Evolutionary conservation across 768 basidiomycete genomes (phyloP), one percentile per base, ranked within the genome.

Genomic region (Naganishia randhawae): DNA sequence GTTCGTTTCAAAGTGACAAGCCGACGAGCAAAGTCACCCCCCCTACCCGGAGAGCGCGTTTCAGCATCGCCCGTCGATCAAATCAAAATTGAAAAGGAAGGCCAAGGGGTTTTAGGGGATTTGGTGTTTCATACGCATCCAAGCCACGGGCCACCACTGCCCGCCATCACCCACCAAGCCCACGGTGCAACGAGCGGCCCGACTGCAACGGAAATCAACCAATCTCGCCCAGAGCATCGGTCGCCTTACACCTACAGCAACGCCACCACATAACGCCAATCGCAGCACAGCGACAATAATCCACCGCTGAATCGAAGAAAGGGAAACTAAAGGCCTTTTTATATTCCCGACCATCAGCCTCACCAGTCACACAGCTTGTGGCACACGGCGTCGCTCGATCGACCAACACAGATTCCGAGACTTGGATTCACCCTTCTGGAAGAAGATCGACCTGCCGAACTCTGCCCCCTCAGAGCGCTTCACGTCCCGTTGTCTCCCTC

Each of bases 401-500:
- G 45, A 11, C n/a, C 45, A 48, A 48, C 45, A n/a, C 45, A 48
- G 45, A 48, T 22, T 48, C 45, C 45, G 45, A 48, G 45, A 48
- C 45, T 48, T 48, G n/a, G 45, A 48, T 48, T 22, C 25, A 48
- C 45, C 45, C 8, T 3, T 48, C 45, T 22, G 45, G 45, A 22
- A n/a, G n/a, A n/a, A n/a, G 45, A 48, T 48, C 45, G 25, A 48
- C n/a, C n/a, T n/a, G n/a, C n/a, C n/a, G n/a, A n/a, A n/a, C n/a
- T n/a, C n/a, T n/a, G n/a, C n/a, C n/a, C n/a, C n/a, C n/a, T n/a
- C n/a, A n/a, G n/a, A n/a, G n/a, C 41, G 25, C 45, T 7, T 22
- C 19, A 6, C 25, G 25, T 48, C 45, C 45, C 45, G 45, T 22
- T 13, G 3, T 48, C 45, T 48, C 45, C 45, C 19, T 22, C 19